A percentile compares a stretch with the other conserved stretches of the same genome.
phyloP scores from a whole-genome alignment of 2,329 filamentous ascomycete genomes.

The Fusarium austroafricanum region DNA sequence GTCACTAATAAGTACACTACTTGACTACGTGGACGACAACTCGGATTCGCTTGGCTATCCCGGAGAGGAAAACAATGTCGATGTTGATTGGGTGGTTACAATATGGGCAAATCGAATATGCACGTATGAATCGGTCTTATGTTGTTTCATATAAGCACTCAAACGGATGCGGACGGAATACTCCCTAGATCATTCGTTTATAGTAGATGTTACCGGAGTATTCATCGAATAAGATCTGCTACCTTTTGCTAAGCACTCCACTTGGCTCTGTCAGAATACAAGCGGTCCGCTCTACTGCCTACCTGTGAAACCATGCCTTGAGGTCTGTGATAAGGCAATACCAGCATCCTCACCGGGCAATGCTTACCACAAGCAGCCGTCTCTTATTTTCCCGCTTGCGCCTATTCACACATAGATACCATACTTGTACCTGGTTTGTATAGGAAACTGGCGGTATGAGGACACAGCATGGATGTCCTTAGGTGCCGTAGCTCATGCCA shows the following conservation, averaged over 20 bases:
- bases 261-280: background rate
- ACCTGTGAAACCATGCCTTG: background rate
- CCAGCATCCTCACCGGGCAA: too few species aligned
- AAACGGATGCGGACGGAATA: background rate
- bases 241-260: too few species aligned
- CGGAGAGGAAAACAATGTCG: background rate
- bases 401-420: background rate
- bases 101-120: background rate
- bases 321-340: background rate
- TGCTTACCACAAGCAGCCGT: background rate
- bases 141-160: conserved; percentile 4
- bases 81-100: background rate
- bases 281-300: background rate
- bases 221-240: too few species aligned
- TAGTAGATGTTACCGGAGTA: too few species aligned
- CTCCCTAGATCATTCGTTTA: background rate
- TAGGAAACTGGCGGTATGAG: background rate
- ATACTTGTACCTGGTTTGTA: background rate
- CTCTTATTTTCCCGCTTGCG: background rate
- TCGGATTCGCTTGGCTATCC: conserved; percentile 23
- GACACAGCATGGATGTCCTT: background rate
- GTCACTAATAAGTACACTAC: conserved; percentile 1
- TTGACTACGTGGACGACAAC: background rate
- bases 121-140: background rate
- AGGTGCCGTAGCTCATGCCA: background rate